These are phyloP conservation scores for Penicillium polonicum DNA, from an alignment of 2,329 filamentous ascomycete genomes.

Conservation along the genomic window DNA sequence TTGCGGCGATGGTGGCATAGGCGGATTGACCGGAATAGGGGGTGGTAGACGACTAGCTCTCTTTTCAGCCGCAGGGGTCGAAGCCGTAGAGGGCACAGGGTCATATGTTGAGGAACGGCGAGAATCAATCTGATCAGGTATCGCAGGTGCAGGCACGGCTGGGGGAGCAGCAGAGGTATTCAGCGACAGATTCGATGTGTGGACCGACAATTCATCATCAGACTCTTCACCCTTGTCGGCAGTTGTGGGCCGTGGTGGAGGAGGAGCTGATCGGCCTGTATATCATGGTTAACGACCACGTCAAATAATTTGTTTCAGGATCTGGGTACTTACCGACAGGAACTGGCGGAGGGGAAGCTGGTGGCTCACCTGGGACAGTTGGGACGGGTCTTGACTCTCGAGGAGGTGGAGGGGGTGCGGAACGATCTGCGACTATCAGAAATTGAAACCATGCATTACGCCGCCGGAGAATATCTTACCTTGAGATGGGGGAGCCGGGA, in stretches of 20 bases:
- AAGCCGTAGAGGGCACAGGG: slow-evolving; percentile 44
- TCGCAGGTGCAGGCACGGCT: slow-evolving; percentile 47
- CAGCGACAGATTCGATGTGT: slow-evolving; percentile 46
- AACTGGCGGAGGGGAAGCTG: slow-evolving; percentile 37
- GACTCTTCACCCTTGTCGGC: slow-evolving; percentile 79
- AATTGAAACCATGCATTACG: not conserved
- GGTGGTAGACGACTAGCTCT: slow-evolving; percentile 46
- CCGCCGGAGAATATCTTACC: slow-evolving; percentile 43
- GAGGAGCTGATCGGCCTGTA: slow-evolving; percentile 63
- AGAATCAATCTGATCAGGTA: slow-evolving; percentile 41
- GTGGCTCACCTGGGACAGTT: slow-evolving; percentile 37
- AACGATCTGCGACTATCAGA: slow-evolving; percentile 40
- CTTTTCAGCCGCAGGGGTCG: slow-evolving; percentile 38
- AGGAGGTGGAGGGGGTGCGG: slow-evolving; percentile 46
- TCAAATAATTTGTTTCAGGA: not conserved
- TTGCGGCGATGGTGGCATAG: slow-evolving; percentile 46
- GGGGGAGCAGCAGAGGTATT: slow-evolving; percentile 47
- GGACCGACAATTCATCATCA: slow-evolving; percentile 76
- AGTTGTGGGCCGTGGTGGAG: slow-evolving; percentile 57
- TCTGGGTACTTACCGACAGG: slow-evolving; percentile 57
- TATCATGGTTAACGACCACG: slow-evolving; percentile 26
- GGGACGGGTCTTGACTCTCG: slow-evolving; percentile 41
- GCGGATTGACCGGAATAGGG: slow-evolving; percentile 40
- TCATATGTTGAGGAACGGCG: slow-evolving; percentile 40
- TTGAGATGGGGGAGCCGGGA: slow-evolving; percentile 48